These are phyloP conservation scores for Picea engelmannii DNA, from an alignment of 83 land plant species.

Conservation along the genomic window DNA sequence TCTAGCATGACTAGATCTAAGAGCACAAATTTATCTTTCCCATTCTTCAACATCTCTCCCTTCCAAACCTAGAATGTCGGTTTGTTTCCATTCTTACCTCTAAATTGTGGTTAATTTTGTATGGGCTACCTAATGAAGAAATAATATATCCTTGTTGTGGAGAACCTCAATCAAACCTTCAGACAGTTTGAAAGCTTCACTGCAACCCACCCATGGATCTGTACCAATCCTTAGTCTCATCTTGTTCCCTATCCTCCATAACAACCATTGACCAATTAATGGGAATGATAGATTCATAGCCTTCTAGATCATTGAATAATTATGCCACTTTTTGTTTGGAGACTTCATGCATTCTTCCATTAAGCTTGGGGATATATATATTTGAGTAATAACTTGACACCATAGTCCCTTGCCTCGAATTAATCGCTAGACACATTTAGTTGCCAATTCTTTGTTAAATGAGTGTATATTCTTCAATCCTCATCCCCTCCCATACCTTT, in stretches of 20 bases:
- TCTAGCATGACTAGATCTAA: too few relatives aligned
- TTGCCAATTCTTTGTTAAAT: not conserved
- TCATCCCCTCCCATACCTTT: not conserved
- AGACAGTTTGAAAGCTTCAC: not conserved
- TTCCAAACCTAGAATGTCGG: too few relatives aligned
- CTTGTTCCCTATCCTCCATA: not conserved
- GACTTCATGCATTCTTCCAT: not conserved
- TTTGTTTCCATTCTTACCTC: too few relatives aligned
- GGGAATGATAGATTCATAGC: not conserved
- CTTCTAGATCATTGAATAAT: not conserved
- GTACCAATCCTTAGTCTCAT: not conserved
- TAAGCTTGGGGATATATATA: not conserved
- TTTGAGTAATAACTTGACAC: not conserved
- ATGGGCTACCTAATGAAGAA: not conserved
- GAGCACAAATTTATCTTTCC: too few relatives aligned
- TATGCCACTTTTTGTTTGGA: not conserved
- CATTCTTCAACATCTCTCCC: too few relatives aligned
- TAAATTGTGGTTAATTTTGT: too few relatives aligned
- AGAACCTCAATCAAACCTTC: not conserved
- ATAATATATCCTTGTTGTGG: not conserved
- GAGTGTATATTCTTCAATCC: not conserved
- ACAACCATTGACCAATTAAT: not conserved
- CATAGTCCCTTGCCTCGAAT: not conserved
- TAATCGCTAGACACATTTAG: not conserved
- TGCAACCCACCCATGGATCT: not conserved